Base-by-base conservation (phyloP, 2,329 filamentous ascomycete species). In the Cercospora brassicicola region DNA sequence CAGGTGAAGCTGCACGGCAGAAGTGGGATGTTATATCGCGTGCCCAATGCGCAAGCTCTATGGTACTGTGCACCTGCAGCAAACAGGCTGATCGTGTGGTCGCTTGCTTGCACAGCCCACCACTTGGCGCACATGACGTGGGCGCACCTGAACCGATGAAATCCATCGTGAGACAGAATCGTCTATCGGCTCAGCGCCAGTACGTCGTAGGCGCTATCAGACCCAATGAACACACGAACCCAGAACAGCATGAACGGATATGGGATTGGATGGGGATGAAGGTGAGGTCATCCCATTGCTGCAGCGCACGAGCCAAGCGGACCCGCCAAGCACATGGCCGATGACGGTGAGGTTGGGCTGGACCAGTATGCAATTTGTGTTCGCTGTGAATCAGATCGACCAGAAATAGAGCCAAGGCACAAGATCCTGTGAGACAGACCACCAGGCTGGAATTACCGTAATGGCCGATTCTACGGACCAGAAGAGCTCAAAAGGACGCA, bases 401-500 rank as follows among this genome's bases (percentile, higher is more conserved):
- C 33, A 13, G 33, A 36, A 36, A 13, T 36, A 36, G 33, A 36
- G 33, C 11, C 33, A 36, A 36, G 11, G 10, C 33, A 28, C 23
- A 55, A 30, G 23, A 26, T 28, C 23, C 13, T 28, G 48, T 9
- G 4, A 23, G 48, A 55, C 23, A 30, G 23, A 55, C 20, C 10
- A 23, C 6, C 23, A n/a, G 7, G 5, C 48, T 9, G 48, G 11
- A 48, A 9, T 10, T 39, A 53, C 26, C 55, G 59, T 7, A 8
- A 67, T 65, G 62, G 39, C 59, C 26, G 39, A 62, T 7, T 13
- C 30, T 11, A 13, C 55, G 30, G 28, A 23, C 15, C 7, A 31
- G 26, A 36, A 20, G 3, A 23, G 31, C 9, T 13, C 28, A 3
- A 59, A 15, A 36, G 55, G 51, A 20, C 76, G 74, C 6, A 95